Percentiles rank a stretch among this genome's conserved stretches.
Conservation (phyloP, 371 early-diverging fungal species). For the Mortierella sp. region DNA sequence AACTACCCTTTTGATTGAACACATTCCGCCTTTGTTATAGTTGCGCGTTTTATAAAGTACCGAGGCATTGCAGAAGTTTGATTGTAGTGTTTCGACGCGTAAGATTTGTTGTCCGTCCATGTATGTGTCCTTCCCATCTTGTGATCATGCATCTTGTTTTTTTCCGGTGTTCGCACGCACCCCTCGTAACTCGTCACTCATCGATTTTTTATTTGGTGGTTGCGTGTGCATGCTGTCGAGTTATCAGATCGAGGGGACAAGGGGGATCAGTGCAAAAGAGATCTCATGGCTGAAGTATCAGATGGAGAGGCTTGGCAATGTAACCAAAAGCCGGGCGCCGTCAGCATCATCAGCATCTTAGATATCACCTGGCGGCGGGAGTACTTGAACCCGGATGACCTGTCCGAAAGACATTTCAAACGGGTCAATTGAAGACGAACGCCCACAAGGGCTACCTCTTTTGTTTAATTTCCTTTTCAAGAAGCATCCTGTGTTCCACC, state of each 20-base stretch:
- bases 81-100: too few species aligned
- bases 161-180: too few species aligned
- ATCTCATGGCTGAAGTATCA: neutral
- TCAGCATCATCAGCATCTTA: neutral
- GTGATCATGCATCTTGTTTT: too few species aligned
- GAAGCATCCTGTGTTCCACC: neutral
- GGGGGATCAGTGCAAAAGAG: neutral
- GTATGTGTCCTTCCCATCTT: too few species aligned
- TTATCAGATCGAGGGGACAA: neutral
- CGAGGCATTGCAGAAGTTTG: too few species aligned
- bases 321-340: neutral
- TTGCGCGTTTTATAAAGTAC: too few species aligned
- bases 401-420: too few species aligned
- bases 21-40: too few species aligned
- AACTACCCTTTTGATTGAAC: too few species aligned
- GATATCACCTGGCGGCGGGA: neutral
- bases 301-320: slow-evolving; percentile 3
- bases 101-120: too few species aligned
- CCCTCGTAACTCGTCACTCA: too few species aligned
- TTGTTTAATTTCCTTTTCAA: neutral
- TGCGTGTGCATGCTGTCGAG: neutral
- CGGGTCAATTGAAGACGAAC: neutral
- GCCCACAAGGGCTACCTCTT: neutral
- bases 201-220: neutral
- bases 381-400: neutral